Conservation (phyloP, 768 basidiomycete genomes). For the Mycena chlorophos region DNA sequence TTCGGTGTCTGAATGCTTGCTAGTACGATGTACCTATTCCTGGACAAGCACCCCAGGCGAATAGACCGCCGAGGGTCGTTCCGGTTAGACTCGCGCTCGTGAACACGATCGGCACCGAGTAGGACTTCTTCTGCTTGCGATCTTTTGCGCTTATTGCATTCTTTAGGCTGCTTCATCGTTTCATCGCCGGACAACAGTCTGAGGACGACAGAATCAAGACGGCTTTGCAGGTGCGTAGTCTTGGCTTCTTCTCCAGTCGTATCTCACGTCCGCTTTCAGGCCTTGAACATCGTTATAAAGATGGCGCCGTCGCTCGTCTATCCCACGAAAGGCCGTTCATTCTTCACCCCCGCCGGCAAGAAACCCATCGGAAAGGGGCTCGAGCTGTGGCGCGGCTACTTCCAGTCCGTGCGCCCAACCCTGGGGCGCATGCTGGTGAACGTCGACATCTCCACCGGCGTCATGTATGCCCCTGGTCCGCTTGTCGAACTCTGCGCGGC, state of each 20-base stretch:
- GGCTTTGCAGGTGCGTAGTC: slow-evolving; percentile 55
- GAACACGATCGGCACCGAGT: slow-evolving; percentile 35
- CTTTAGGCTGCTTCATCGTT: slow-evolving; percentile 33
- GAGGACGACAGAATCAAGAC: slow-evolving; percentile 66
- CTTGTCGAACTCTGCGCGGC: slow-evolving; percentile 56
- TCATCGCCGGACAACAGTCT: slow-evolving; percentile 55
- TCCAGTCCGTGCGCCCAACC: slow-evolving; percentile 72
- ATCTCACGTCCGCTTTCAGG: slow-evolving; percentile 40
- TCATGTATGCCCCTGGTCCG: slow-evolving; percentile 66
- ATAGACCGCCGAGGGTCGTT: slow-evolving; percentile 11
- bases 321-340: slow-evolving; percentile 73
- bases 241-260: background rate
- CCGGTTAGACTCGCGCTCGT: slow-evolving; percentile 8
- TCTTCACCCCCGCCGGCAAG: slow-evolving; percentile 61
- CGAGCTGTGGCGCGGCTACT: slow-evolving; percentile 77
- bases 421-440: slow-evolving; percentile 62
- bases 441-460: slow-evolving; percentile 70
- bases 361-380: slow-evolving; percentile 58
- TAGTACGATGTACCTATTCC: slow-evolving; percentile 25
- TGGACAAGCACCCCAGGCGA: slow-evolving; percentile 20
- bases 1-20: slow-evolving; percentile 11
- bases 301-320: slow-evolving; percentile 70
- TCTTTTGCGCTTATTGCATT: background rate
- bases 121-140: background rate
- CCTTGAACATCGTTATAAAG: slow-evolving; percentile 71